Evolutionary conservation across 148 eudicot species (phyloP).

Genomic region (Camellia granthamiana): DNA sequence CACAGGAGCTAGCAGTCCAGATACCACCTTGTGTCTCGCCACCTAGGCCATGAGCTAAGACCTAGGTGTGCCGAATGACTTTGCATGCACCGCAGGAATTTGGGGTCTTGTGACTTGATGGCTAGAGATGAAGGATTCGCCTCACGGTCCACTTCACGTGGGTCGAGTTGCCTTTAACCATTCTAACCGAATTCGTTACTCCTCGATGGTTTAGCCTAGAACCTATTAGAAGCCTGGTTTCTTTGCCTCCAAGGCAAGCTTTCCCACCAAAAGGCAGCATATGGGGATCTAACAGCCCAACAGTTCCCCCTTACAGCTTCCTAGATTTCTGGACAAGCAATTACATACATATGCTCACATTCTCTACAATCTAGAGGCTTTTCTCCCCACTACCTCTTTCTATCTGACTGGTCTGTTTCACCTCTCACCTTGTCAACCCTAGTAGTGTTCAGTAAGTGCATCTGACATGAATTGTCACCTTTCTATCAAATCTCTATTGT

Average conservation of each 20-base stretch:
- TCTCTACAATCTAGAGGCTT: background rate
- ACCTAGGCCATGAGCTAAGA: background rate
- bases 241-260: background rate
- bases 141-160: background rate
- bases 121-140: background rate
- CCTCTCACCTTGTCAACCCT: background rate
- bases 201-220: too few species aligned
- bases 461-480: background rate
- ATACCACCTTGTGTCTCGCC: background rate
- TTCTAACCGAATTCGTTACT: too few species aligned
- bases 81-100: background rate
- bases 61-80: background rate
- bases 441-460: background rate
- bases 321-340: slow-evolving; percentile 2
- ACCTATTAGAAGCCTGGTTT: background rate
- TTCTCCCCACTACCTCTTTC: background rate
- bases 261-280: background rate
- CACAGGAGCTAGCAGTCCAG: background rate
- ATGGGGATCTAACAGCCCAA: background rate
- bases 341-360: slow-evolving; percentile 1
- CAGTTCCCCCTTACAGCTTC: background rate
- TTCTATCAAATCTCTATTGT: background rate
- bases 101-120: background rate
- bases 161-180: too few species aligned
- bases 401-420: background rate